These are phyloP conservation scores for Talaromyces liani DNA, from an alignment of 495 filamentous ascomycete genomes.

Conservation along the genomic window DNA sequence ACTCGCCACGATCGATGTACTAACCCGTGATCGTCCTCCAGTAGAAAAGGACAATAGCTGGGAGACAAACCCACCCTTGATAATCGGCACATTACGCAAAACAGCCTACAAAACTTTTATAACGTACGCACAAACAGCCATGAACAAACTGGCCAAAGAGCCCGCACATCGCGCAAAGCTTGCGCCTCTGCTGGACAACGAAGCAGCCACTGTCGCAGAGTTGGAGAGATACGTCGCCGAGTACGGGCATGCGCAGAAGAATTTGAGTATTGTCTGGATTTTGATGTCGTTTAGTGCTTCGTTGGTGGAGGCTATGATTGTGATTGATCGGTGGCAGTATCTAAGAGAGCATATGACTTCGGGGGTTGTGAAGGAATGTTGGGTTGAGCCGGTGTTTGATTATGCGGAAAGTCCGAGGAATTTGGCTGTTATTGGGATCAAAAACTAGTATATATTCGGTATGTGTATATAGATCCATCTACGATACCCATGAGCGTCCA, in stretches of 20 bases:
- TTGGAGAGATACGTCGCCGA: slow-evolving; percentile 58
- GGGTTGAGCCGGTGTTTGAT: slow-evolving; percentile 92
- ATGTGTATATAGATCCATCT: slow-evolving; percentile 2
- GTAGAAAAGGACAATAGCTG: slow-evolving; percentile 23
- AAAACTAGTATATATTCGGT: slow-evolving; percentile 28
- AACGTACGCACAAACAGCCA: slow-evolving; percentile 72
- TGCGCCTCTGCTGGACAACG: slow-evolving; percentile 44
- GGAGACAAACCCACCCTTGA: slow-evolving; percentile 43
- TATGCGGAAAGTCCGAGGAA: slow-evolving; percentile 84
- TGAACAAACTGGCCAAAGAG: slow-evolving; percentile 62
- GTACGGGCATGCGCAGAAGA: slow-evolving; percentile 62
- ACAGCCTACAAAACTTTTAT: slow-evolving; percentile 68
- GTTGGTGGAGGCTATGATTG: slow-evolving; percentile 82
- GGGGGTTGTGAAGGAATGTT: slow-evolving; percentile 54
- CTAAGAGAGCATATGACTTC: slow-evolving; percentile 59
- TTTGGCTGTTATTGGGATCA: slow-evolving; percentile 82
- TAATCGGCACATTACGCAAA: slow-evolving; percentile 80
- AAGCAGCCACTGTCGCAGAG: slow-evolving; percentile 60
- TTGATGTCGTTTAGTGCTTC: slow-evolving; percentile 92
- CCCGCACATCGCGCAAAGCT: slow-evolving; percentile 49
- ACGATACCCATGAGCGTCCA: neutral
- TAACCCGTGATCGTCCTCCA: slow-evolving; percentile 11
- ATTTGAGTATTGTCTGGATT: slow-evolving; percentile 81
- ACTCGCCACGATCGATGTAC: slow-evolving; percentile 16
- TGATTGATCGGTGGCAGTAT: slow-evolving; percentile 87